Evolutionary conservation across 1,284 basidiomycete species (phyloP).

Genomic region (Trichosporon ovoides): DNA sequence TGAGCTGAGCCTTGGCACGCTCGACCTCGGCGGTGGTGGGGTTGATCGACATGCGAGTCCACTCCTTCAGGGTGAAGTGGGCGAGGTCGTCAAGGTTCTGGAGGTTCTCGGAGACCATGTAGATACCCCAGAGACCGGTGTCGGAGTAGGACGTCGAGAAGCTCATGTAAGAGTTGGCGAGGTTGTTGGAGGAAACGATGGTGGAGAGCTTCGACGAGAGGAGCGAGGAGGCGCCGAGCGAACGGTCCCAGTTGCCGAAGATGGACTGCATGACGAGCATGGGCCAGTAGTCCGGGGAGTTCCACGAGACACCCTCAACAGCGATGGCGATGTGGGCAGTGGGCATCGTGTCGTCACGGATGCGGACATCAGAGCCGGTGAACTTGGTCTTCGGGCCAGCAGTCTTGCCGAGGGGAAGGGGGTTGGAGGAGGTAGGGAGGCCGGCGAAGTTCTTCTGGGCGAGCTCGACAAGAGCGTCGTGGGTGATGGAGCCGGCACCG

Average conservation of each 20-base stretch:
- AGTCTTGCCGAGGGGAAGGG: constrained; percentile 78
- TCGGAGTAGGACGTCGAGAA: constrained; percentile 99
- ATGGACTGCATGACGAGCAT: constrained; percentile 99
- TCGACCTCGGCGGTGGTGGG: constrained; percentile 85
- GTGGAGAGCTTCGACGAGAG: constrained; percentile 88
- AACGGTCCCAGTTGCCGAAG: constrained; percentile 99
- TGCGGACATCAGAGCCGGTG: constrained; percentile 89
- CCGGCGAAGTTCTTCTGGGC: constrained; percentile 89
- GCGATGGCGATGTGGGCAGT: constrained; percentile 94
- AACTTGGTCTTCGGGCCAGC: constrained; percentile 71
- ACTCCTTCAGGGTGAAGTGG: constrained; percentile 94
- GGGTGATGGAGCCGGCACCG: constrained; percentile 91
- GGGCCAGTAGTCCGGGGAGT: constrained; percentile 96
- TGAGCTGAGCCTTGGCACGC: constrained; percentile 95
- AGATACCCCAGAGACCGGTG: constrained; percentile 99
- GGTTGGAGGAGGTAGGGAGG: constrained; percentile 80
- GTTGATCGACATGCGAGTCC: constrained; percentile 89
- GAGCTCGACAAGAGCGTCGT: constrained; percentile 86
- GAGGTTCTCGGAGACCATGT: constrained; percentile 89
- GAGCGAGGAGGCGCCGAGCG: constrained; percentile 82
- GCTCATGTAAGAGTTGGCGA: constrained; percentile 99
- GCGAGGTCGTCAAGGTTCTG: constrained; percentile 87
- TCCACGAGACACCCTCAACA: constrained; percentile 97
- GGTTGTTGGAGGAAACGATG: constrained; percentile 86
- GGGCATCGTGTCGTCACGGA: constrained; percentile 85